A percentile compares a stretch with the other conserved stretches of the same genome.
phyloP scores from a whole-genome alignment of 2,329 filamentous ascomycete species.

The Curvularia hawaiiensis region DNA sequence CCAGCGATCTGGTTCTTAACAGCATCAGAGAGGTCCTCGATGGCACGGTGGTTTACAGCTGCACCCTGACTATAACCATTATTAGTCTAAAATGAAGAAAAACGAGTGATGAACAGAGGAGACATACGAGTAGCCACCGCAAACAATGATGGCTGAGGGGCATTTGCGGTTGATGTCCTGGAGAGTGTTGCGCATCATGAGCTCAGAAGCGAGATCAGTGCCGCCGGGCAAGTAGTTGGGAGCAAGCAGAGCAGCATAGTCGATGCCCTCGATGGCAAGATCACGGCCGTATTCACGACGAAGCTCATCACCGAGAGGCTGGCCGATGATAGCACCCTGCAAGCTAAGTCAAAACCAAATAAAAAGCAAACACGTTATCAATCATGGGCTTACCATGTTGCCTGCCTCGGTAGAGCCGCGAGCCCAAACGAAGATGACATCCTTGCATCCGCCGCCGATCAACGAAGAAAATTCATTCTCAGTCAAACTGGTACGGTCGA shows the following conservation, averaged over 20 bases:
- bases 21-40: conserved; percentile 3
- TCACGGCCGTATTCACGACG: conserved; percentile 3
- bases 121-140: conserved; percentile 6
- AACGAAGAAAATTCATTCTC: conserved; percentile 4
- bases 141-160: conserved; percentile 3
- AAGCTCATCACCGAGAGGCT: conserved; percentile 9
- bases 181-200: conserved; percentile 2
- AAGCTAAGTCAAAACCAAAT: background rate
- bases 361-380: background rate
- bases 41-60: conserved; percentile 7
- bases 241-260: conserved; percentile 8
- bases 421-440: conserved; percentile 8
- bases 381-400: background rate
- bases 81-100: background rate
- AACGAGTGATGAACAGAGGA: background rate
- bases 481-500: conserved; percentile 3
- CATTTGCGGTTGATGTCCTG: conserved; percentile 4
- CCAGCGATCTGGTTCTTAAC: conserved; percentile 8
- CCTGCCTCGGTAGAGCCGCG: conserved; percentile 6
- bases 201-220: conserved; percentile 5
- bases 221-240: conserved; percentile 8
- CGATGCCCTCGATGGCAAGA: conserved; percentile 6
- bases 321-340: conserved; percentile 5
- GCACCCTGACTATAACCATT: conserved; percentile 2
- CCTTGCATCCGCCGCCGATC: conserved; percentile 2